These are phyloP conservation scores for Aspergillus neotritici DNA, from an alignment of 2,329 filamentous ascomycete species.

Conservation along the genomic window DNA sequence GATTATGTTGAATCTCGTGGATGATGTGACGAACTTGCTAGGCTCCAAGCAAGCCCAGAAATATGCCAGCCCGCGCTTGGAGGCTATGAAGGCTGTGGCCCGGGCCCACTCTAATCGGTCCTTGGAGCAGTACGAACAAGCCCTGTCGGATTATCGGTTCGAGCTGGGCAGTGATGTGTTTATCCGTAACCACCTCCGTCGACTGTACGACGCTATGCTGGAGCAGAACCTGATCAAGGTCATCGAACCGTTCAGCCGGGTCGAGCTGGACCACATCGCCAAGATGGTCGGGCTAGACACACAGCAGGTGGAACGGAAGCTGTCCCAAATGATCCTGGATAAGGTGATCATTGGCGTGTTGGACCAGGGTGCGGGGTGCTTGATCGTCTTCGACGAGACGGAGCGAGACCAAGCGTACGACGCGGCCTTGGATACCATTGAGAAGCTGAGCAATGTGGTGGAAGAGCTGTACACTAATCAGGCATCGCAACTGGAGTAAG, in stretches of 20 bases:
- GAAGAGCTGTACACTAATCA: constrained; percentile 98
- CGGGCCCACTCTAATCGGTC: constrained; percentile 92
- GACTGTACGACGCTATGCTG: constrained; percentile 95
- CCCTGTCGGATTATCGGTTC: constrained; percentile 81
- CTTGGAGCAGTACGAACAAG: constrained; percentile 93
- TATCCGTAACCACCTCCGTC: constrained; percentile 92
- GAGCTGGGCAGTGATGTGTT: constrained; percentile 93
- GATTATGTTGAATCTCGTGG: constrained; percentile 95
- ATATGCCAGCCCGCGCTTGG: constrained; percentile 90
- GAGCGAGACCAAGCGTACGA: constrained; percentile 92
- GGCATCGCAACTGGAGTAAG: constrained; percentile 82
- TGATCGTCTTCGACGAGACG: constrained; percentile 95
- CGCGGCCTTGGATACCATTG: constrained; percentile 86
- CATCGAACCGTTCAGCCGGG: constrained; percentile 95
- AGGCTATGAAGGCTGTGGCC: constrained; percentile 98
- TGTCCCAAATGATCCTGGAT: constrained; percentile 99
- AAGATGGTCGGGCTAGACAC: constrained; percentile 97
- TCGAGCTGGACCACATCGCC: constrained; percentile 94
- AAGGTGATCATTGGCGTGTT: constrained; percentile 97
- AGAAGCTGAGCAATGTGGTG: constrained; percentile 94
- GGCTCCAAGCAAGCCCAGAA: constrained; percentile 93
- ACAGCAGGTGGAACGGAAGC: constrained; percentile 93
- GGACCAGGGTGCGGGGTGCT: constrained; percentile 93
- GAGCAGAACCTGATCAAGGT: constrained; percentile 99
- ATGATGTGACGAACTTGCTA: constrained; percentile 94